These are phyloP conservation scores for Lineolata rhizophorae DNA, from an alignment of 495 filamentous ascomycete genomes.

Conservation along the genomic window DNA sequence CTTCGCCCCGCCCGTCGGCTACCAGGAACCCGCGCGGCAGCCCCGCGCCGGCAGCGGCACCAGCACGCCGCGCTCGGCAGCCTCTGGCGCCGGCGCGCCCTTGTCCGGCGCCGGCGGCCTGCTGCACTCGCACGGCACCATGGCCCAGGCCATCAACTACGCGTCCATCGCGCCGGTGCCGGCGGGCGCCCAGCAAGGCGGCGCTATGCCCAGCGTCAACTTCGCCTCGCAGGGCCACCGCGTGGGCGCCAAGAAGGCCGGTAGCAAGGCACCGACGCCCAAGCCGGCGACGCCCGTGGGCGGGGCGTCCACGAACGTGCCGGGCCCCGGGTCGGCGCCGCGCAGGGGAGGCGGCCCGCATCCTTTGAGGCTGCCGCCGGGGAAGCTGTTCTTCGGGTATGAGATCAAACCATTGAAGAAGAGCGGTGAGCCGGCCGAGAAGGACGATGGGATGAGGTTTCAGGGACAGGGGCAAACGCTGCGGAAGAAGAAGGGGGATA, in stretches of 20 bases:
- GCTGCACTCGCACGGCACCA: slow-evolving; percentile 65
- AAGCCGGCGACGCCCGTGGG: slow-evolving; percentile 64
- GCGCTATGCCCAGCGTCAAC: slow-evolving; percentile 36
- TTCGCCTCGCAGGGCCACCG: slow-evolving; percentile 58
- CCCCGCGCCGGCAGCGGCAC: slow-evolving; percentile 30
- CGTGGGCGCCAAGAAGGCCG: slow-evolving; percentile 55
- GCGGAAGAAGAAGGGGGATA: slow-evolving; percentile 27
- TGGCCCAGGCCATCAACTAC: slow-evolving; percentile 96
- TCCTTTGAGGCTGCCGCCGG: slow-evolving; percentile 63
- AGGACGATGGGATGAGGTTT: slow-evolving; percentile 42
- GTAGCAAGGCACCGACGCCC: slow-evolving; percentile 53
- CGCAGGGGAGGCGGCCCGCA: slow-evolving; percentile 72
- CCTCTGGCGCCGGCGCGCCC: slow-evolving; percentile 18
- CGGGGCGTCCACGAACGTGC: slow-evolving; percentile 37
- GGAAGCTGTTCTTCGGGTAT: slow-evolving; percentile 92
- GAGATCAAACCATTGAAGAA: slow-evolving; percentile 72
- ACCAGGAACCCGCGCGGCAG: slow-evolving; percentile 37
- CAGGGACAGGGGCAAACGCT: slow-evolving; percentile 78
- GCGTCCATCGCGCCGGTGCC: slow-evolving; percentile 68
- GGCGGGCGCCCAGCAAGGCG: slow-evolving; percentile 34
- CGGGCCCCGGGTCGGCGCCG: slow-evolving; percentile 23
- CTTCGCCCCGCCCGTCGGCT: slow-evolving; percentile 83
- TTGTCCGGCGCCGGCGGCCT: slow-evolving; percentile 39
- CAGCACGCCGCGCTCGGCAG: slow-evolving; percentile 43
- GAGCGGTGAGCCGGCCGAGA: slow-evolving; percentile 44